A percentile compares a stretch with the other conserved stretches of the same genome.
Evolutionary conservation across 495 filamentous ascomycete genomes (phyloP).

Genomic region (Echria macrotheca): DNA sequence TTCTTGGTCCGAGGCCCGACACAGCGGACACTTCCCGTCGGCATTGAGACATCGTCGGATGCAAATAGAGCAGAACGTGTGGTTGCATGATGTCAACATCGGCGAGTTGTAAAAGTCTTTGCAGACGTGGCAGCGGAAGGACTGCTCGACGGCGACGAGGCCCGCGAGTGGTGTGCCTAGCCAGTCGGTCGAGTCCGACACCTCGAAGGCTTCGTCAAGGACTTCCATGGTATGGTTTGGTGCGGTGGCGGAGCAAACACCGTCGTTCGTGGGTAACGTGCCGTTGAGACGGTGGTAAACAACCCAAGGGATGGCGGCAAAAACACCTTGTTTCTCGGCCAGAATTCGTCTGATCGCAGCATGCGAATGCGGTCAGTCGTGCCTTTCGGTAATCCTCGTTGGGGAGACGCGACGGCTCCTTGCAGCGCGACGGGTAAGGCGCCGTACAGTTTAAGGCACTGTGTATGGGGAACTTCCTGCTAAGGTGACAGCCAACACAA

Average conservation of each 20-base stretch:
- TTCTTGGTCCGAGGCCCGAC: slow-evolving; percentile 71
- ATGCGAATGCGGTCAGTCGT: too few species aligned
- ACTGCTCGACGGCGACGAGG: slow-evolving; percentile 72
- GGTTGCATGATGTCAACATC: slow-evolving; percentile 88
- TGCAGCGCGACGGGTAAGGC: too few species aligned
- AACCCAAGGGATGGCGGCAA: too few species aligned
- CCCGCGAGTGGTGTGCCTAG: slow-evolving; percentile 66
- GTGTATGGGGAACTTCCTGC: too few species aligned
- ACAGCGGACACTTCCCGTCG: slow-evolving; percentile 83
- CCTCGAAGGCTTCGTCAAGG: slow-evolving; percentile 42
- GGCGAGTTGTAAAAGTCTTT: slow-evolving; percentile 94
- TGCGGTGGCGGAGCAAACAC: background rate
- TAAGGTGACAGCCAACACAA: too few species aligned
- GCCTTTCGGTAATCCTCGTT: too few species aligned
- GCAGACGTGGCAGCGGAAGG: slow-evolving; percentile 91
- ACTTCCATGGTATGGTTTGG: slow-evolving; percentile 20
- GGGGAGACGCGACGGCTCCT: too few species aligned
- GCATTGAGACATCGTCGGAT: slow-evolving; percentile 76
- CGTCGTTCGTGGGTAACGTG: too few species aligned
- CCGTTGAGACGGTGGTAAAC: too few species aligned
- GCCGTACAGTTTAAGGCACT: too few species aligned
- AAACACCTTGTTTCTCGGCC: too few species aligned
- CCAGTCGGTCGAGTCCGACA: slow-evolving; percentile 94
- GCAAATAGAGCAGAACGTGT: slow-evolving; percentile 95
- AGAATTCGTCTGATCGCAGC: too few species aligned